Evolutionary conservation across 2,329 filamentous ascomycete genomes (phyloP).

Genomic region (Ascocoryne sarcoides): DNA sequence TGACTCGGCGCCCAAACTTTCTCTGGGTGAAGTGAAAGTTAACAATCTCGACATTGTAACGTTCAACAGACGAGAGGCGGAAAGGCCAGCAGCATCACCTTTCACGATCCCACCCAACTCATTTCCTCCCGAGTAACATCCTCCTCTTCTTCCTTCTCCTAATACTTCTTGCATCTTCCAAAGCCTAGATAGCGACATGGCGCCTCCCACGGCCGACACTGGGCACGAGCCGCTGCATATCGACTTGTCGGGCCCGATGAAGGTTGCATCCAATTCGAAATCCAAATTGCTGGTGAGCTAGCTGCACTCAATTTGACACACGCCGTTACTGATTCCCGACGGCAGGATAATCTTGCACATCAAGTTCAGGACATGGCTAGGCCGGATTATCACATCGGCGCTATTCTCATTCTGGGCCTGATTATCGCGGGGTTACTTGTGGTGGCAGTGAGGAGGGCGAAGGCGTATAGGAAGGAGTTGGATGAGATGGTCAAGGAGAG

Average conservation of each 20-base stretch:
- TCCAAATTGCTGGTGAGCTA: neutral
- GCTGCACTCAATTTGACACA: neutral
- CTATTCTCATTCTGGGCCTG: neutral
- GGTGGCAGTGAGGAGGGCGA: constrained; percentile 1
- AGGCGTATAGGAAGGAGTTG: constrained; percentile 1
- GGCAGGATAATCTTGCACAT: neutral
- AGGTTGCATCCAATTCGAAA: neutral
- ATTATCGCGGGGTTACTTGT: neutral
- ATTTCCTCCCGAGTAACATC: too few relatives aligned
- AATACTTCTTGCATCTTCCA: too few relatives aligned
- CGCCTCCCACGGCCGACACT: neutral
- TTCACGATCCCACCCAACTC: too few relatives aligned
- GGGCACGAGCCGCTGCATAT: neutral
- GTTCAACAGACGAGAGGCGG: too few relatives aligned
- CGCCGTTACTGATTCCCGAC: neutral
- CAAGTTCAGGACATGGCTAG: too few relatives aligned
- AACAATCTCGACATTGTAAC: too few relatives aligned
- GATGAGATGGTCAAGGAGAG: constrained; percentile 3
- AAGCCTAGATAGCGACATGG: neutral
- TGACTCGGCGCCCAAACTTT: too few relatives aligned
- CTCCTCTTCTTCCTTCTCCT: too few relatives aligned
- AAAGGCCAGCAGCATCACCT: too few relatives aligned
- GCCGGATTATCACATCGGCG: neutral
- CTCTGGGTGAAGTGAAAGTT: too few relatives aligned
- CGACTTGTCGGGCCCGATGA: neutral